Conservation (phyloP, 2,329 filamentous ascomycete species). For the Fusarium sp. region DNA sequence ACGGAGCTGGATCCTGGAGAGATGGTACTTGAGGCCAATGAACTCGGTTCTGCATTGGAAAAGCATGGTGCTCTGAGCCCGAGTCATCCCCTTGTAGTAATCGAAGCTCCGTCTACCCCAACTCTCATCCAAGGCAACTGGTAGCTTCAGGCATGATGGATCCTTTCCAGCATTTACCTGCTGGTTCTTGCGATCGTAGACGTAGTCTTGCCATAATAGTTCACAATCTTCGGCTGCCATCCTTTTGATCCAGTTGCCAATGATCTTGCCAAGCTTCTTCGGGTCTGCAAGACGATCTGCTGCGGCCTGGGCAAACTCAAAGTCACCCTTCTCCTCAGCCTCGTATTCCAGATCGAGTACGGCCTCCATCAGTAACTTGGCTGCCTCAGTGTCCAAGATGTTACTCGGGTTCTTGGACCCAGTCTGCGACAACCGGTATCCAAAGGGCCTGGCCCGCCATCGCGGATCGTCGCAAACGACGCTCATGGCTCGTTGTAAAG, state of each 20-base stretch:
- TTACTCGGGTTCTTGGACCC: neutral
- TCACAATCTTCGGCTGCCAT: neutral
- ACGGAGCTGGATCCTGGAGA: neutral
- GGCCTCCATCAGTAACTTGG: neutral
- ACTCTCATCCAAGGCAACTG: neutral
- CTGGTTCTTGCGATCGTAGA: rapidly evolving
- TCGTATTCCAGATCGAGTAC: neutral
- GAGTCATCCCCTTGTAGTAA: neutral
- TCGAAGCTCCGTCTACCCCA: neutral
- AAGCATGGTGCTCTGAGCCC: slow-evolving; percentile 11
- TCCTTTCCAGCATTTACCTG: neutral
- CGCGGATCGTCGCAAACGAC: neutral
- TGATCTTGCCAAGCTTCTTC: neutral
- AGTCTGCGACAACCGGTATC: too few relatives aligned
- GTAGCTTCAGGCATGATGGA: neutral
- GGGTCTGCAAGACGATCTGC: neutral
- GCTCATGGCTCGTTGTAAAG: neutral
- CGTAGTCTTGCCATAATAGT: neutral
- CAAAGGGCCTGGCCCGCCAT: neutral
- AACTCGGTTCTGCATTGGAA: slow-evolving; percentile 2
- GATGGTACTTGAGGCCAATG: slow-evolving; percentile 2
- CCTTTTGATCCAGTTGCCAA: neutral
- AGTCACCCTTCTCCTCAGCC: neutral
- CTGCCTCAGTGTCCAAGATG: neutral
- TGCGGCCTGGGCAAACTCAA: neutral